phyloP scores from a whole-genome alignment of 1,139 yeast genomes.

The Spathaspora jeffriesii region DNA sequence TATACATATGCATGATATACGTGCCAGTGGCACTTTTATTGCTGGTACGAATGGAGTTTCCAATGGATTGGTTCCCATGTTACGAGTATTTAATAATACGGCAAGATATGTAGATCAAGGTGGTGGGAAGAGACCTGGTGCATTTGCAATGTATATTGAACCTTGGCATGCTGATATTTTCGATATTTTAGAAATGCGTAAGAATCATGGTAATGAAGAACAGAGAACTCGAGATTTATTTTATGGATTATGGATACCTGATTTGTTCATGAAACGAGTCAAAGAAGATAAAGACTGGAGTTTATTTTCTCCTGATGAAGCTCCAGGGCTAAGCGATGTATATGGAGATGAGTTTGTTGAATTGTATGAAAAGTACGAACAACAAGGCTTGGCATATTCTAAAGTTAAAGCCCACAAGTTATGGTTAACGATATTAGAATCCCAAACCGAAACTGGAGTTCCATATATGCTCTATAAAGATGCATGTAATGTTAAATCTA shows the following conservation, averaged over 20 bases:
- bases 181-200: slow-evolving; percentile 51
- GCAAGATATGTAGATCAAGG: slow-evolving; percentile 67
- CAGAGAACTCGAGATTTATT: slow-evolving; percentile 56
- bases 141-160: slow-evolving; percentile 60
- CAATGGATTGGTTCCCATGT: slow-evolving; percentile 59
- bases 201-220: slow-evolving; percentile 61
- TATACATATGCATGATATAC: slow-evolving; percentile 53
- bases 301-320: slow-evolving; percentile 53
- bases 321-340: slow-evolving; percentile 51
- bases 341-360: slow-evolving; percentile 50
- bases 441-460: slow-evolving; percentile 62
- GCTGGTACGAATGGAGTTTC: slow-evolving; percentile 57
- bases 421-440: slow-evolving; percentile 53
- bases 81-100: slow-evolving; percentile 58
- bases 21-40: slow-evolving; percentile 52
- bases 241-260: slow-evolving; percentile 62
- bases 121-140: slow-evolving; percentile 64
- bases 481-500: slow-evolving; percentile 53
- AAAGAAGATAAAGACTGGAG: slow-evolving; percentile 52
- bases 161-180: slow-evolving; percentile 65
- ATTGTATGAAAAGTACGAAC: slow-evolving; percentile 47
- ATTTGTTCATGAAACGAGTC: slow-evolving; percentile 57
- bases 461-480: slow-evolving; percentile 62
- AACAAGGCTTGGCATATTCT: slow-evolving; percentile 34
- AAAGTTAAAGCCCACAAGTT: slow-evolving; percentile 52